Conservation (phyloP, 768 basidiomycete genomes). For the Suillus fuscotomentosus region DNA sequence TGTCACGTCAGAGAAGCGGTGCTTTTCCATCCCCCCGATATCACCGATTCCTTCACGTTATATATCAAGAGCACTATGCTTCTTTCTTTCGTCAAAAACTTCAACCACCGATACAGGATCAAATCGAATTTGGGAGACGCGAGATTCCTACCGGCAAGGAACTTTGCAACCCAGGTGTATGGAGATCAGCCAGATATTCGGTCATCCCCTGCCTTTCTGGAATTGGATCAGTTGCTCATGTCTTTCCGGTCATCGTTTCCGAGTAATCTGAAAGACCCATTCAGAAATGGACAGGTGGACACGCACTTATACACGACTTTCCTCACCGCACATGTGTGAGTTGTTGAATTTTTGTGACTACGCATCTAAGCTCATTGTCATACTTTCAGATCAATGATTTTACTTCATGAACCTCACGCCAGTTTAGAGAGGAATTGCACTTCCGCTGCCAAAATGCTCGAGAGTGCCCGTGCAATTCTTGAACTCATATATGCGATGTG, state of each 20-base stretch:
- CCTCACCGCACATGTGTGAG: slow-evolving; percentile 32
- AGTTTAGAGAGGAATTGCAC: slow-evolving; percentile 58
- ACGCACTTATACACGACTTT: slow-evolving; percentile 49
- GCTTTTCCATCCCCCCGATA: slow-evolving; percentile 55
- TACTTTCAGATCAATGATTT: slow-evolving; percentile 54
- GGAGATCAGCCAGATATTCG: slow-evolving; percentile 56
- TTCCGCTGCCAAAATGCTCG: slow-evolving; percentile 67
- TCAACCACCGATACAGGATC: slow-evolving; percentile 65
- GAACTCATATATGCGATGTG: slow-evolving; percentile 65
- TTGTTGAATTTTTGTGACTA: background rate
- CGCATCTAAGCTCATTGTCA: slow-evolving; percentile 26
- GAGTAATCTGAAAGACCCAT: slow-evolving; percentile 51
- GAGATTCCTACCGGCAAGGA: slow-evolving; percentile 37
- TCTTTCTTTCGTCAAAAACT: slow-evolving; percentile 59
- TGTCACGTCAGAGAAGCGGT: slow-evolving; percentile 61
- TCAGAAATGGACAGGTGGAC: slow-evolving; percentile 52
- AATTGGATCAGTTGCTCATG: slow-evolving; percentile 56
- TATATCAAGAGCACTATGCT: slow-evolving; percentile 70
- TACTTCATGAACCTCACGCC: slow-evolving; percentile 78
- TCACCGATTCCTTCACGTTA: slow-evolving; percentile 69
- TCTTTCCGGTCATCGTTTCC: slow-evolving; percentile 63
- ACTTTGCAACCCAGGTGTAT: slow-evolving; percentile 20
- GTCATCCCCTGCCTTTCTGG: slow-evolving; percentile 59
- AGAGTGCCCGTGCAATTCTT: slow-evolving; percentile 62
- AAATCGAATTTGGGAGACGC: slow-evolving; percentile 60